Base-by-base conservation (phyloP, 116 monocot species). In the Iris pallida region DNA sequence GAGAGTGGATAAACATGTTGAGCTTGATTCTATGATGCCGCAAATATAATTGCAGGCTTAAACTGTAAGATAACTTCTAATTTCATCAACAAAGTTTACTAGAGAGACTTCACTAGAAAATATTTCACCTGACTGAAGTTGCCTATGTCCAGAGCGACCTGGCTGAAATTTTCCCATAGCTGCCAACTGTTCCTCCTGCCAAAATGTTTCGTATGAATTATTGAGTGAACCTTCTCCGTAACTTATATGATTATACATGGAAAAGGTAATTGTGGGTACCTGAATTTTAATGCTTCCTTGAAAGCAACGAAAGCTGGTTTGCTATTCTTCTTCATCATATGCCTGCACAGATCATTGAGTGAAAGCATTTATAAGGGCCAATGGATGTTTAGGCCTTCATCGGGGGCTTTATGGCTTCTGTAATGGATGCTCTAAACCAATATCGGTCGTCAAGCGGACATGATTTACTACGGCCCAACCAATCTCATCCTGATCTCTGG, bases 271-370 rank as follows among this genome's bases (percentile, higher is more conserved):
- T 10, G 7, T 42, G 16, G 4, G 70, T 20, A 90, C 94, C 80
- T 96, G 87, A 89, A 96, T 72, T 92, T 96, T 45, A 96, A 64
- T 47, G 96, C 96, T 79, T 96, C 92, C 72, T 81, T 89, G 56
- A 96, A 96, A 63, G 96, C 89, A 75, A 89, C 72, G 66, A 84
- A 92, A 76, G 96, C 80, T 65, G 86, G 72, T 62, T 72, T 85
- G 71, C 66, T 85, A 55, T 80, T 86, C 75, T 87, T 89, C 61
- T 77, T 86, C 11, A 80, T 71, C 92, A 89, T 85, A 64, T 96
- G 96, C 86, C 93, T 93, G 47, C 12, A 54, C n/a, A 76, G 53
- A 59, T 57, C 63, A 56, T 30, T 40, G 6, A 19, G 9, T 40
- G 16, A 18, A 53, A 45, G 19, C 17, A 47, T 47, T 63, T 19